phyloP scores from a whole-genome alignment of 2,329 filamentous ascomycete species.

The Didymella sp. region DNA sequence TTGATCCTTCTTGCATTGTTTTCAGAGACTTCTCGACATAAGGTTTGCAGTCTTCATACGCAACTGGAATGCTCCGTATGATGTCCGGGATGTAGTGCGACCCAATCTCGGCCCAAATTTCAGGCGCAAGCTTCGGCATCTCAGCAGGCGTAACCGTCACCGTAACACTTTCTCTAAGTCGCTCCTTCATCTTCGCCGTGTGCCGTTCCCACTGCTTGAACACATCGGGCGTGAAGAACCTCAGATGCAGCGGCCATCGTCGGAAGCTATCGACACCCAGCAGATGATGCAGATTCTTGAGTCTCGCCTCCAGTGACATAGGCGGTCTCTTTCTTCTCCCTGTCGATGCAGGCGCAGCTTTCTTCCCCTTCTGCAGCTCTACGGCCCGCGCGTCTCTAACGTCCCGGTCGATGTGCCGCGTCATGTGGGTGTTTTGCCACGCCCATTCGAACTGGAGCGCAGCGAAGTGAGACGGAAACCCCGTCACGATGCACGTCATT shows the following conservation, averaged over 20 bases:
- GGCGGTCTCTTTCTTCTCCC: conserved; percentile 58
- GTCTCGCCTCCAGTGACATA: conserved; percentile 68
- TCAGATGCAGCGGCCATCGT: conserved; percentile 80
- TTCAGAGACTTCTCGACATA: conserved; percentile 61
- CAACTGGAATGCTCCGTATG: conserved; percentile 57
- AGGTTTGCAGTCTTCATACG: conserved; percentile 58
- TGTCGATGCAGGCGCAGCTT: conserved; percentile 39
- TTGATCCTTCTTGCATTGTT: conserved; percentile 22
- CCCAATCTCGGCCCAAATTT: conserved; percentile 29
- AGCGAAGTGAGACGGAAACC: conserved; percentile 85
- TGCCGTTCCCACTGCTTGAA: conserved; percentile 71
- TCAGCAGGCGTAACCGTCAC: conserved; percentile 43
- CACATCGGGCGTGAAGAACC: conserved; percentile 78
- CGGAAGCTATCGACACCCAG: conserved; percentile 80
- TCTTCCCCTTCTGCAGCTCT: conserved; percentile 40
- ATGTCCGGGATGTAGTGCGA: conserved; percentile 39
- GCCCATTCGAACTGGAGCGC: conserved; percentile 99
- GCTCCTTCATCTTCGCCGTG: conserved; percentile 33
- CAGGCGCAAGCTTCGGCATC: conserved; percentile 28
- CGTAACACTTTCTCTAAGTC: conserved; percentile 36
- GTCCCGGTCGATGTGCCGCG: conserved; percentile 72
- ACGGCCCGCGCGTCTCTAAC: conserved; percentile 46
- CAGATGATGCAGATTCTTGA: conserved; percentile 83
- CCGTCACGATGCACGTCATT: conserved; percentile 84
- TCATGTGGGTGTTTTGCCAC: conserved; percentile 83